Percentiles rank a stretch among this genome's conserved stretches.
phyloP scores from a whole-genome alignment of 192 early-diverging fungal species.

The Podila clonocystis region DNA sequence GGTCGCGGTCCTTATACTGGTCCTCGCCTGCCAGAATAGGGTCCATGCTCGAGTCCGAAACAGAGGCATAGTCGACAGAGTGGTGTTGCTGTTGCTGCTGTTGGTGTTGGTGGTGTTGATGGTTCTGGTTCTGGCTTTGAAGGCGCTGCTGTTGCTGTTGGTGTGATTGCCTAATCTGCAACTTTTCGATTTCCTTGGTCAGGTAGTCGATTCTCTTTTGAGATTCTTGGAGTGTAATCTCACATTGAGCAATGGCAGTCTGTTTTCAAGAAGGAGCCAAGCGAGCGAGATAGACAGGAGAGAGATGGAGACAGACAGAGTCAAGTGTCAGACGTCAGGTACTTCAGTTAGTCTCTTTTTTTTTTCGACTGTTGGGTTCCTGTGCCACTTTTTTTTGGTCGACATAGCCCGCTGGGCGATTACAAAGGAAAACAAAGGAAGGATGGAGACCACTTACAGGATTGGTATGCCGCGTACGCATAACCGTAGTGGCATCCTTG shows the following conservation, averaged over 20 bases:
- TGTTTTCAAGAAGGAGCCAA: neutral
- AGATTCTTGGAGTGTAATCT: conserved; percentile 71
- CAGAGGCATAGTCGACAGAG: conserved; percentile 27
- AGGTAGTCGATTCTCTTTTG: conserved; percentile 77
- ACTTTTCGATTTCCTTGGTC: conserved; percentile 69
- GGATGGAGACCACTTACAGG: conserved; percentile 26
- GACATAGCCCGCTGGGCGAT: neutral
- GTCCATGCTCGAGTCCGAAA: conserved; percentile 42
- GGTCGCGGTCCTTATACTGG: conserved; percentile 45
- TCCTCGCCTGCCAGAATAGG: conserved; percentile 47
- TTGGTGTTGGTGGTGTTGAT: conserved; percentile 27
- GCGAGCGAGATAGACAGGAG: neutral
- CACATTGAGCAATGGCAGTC: conserved; percentile 73
- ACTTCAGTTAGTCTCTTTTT: neutral
- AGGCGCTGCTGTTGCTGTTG: conserved; percentile 44
- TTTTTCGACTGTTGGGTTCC: neutral
- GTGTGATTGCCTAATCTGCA: conserved; percentile 67
- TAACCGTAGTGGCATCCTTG: conserved; percentile 75
- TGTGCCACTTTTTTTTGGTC: no score
- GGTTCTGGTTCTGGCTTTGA: conserved; percentile 41
- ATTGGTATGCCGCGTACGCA: conserved; percentile 79
- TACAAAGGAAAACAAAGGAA: neutral
- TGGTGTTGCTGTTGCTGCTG: conserved; percentile 10
- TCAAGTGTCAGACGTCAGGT: neutral
- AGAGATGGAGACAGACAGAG: neutral